Conservation (phyloP, 139 green algal species). For the Yamagishiella unicocca region DNA sequence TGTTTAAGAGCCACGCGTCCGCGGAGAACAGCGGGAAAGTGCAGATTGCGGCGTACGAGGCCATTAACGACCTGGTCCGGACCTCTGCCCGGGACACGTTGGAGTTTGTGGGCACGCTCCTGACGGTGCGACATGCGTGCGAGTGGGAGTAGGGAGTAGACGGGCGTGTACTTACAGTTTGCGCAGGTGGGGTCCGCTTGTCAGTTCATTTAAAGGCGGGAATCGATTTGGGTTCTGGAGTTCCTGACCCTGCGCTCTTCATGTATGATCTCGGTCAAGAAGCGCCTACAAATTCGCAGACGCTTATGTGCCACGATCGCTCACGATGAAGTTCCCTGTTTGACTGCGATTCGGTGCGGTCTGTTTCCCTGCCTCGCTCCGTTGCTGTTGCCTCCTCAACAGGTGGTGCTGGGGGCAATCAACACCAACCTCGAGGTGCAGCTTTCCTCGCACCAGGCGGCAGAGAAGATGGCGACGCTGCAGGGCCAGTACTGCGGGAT, state of each 20-base stretch:
- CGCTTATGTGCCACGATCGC: too few species aligned
- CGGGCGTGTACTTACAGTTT: too few species aligned
- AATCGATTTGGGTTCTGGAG: too few species aligned
- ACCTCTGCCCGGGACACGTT: constrained; percentile 79
- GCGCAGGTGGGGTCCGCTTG: too few species aligned
- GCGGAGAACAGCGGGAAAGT: constrained; percentile 56
- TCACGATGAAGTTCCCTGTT: too few species aligned
- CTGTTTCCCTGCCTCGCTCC: too few species aligned
- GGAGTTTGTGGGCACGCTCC: constrained; percentile 62
- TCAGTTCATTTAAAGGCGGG: too few species aligned
- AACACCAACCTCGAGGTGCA: constrained; percentile 73
- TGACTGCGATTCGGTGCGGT: too few species aligned
- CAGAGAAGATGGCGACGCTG: constrained; percentile 71
- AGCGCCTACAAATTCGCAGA: too few species aligned
- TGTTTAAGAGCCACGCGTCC: constrained; percentile 49
- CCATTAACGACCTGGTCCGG: constrained; percentile 96
- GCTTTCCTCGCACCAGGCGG: constrained; percentile 61
- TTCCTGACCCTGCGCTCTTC: too few species aligned
- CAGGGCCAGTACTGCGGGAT: constrained; percentile 95
- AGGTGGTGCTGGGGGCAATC: constrained; percentile 60
- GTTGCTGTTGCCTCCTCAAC: not conserved
- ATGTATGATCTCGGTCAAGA: too few species aligned
- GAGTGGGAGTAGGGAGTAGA: too few species aligned
- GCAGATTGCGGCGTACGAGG: constrained; percentile 92
- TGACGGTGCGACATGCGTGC: not conserved